Percentiles rank a stretch among this genome's conserved stretches.
Conservation (phyloP, 148 eudicot genomes). For the Fagopyrum esculentum region DNA sequence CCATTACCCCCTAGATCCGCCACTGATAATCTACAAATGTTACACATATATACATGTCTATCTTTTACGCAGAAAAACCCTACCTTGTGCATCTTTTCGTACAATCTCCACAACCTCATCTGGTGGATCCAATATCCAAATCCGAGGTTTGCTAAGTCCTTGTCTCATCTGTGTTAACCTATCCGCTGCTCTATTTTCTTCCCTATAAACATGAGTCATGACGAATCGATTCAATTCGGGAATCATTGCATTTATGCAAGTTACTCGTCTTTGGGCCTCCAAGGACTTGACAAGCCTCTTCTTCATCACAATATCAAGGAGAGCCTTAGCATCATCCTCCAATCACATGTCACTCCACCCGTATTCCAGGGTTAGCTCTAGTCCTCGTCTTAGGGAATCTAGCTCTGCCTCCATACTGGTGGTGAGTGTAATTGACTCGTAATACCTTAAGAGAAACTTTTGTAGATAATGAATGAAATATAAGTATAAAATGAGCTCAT, state of each 20-base stretch:
- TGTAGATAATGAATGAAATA: too few species aligned
- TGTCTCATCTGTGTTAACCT: conserved; percentile 69
- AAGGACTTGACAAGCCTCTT: conserved; percentile 32
- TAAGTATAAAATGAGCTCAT: too few species aligned
- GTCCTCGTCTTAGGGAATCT: conserved; percentile 64
- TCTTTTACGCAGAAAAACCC: conserved; percentile 46
- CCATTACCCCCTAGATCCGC: too few species aligned
- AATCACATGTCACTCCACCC: conserved; percentile 74
- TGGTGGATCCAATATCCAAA: conserved; percentile 57
- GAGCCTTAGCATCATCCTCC: conserved; percentile 74
- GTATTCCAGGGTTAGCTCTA: conserved; percentile 57
- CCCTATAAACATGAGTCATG: conserved; percentile 64
- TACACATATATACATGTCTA: conserved; percentile 11
- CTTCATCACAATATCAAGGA: conserved; percentile 40
- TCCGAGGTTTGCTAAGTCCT: conserved; percentile 35
- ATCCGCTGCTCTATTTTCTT: conserved; percentile 78
- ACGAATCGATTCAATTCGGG: conserved; percentile 41
- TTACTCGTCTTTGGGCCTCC: conserved; percentile 42
- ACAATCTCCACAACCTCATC: conserved; percentile 46
- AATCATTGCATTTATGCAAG: conserved; percentile 42
- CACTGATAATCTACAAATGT: neutral
- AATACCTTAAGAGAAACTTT: conserved; percentile 69
- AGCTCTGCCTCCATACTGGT: conserved; percentile 65
- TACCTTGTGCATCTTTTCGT: conserved; percentile 73
- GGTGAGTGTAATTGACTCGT: conserved; percentile 47